These are phyloP conservation scores for Gentiana straminea DNA, from an alignment of 257 asterid species.

Conservation along the genomic window DNA sequence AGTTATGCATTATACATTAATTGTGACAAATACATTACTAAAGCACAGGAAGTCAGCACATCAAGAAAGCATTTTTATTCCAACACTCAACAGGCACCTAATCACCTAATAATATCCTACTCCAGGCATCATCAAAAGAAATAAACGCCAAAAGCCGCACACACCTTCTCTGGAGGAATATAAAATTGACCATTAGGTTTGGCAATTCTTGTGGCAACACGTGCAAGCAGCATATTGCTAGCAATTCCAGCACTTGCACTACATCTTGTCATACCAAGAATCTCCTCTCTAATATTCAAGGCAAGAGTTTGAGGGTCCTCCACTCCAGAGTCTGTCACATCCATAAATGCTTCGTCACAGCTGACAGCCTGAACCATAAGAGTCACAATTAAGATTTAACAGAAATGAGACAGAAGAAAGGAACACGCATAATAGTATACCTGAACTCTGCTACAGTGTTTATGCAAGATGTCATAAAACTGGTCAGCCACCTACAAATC, in stretches of 20 bases:
- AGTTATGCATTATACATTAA: too few species aligned
- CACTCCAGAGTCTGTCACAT: slow-evolving; percentile 57
- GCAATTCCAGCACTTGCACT: slow-evolving; percentile 95
- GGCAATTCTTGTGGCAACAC: slow-evolving; percentile 89
- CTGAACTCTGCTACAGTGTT: slow-evolving; percentile 88
- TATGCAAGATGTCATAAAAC: slow-evolving; percentile 79
- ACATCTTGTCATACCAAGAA: slow-evolving; percentile 66
- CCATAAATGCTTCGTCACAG: slow-evolving; percentile 96
- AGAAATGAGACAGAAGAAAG: not conserved
- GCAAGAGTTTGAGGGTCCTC: slow-evolving; percentile 66
- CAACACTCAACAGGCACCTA: not conserved
- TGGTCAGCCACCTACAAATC: slow-evolving; percentile 84
- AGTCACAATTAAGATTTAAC: slow-evolving; percentile 5
- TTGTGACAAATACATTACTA: too few species aligned
- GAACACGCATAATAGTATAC: slow-evolving; percentile 16
- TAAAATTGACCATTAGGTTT: slow-evolving; percentile 86
- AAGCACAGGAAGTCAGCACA: not conserved
- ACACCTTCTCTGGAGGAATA: slow-evolving; percentile 69
- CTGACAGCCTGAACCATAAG: slow-evolving; percentile 69
- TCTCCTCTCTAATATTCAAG: slow-evolving; percentile 61
- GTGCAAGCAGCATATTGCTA: slow-evolving; percentile 91
- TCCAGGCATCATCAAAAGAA: too few species aligned
- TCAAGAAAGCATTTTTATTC: not conserved
- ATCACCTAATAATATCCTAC: not conserved
- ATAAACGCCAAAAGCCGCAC: not conserved